These are phyloP conservation scores for Xylariaceae sp. DNA, from an alignment of 2,329 filamentous ascomycete species.

Conservation along the genomic window DNA sequence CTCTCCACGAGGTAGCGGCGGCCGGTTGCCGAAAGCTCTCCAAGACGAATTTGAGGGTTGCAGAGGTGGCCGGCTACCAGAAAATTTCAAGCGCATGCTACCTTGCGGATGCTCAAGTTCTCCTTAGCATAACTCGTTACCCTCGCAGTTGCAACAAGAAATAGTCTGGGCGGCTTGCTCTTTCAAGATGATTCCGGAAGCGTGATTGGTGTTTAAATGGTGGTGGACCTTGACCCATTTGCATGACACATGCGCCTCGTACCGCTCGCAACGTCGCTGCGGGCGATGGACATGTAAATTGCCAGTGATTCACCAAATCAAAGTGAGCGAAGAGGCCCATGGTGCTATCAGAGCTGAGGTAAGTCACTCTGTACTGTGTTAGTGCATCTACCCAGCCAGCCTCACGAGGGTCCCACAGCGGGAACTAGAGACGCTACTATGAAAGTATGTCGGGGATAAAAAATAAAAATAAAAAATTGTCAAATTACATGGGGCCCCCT, in stretches of 20 bases:
- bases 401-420: slow-evolving; percentile 31
- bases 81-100: slow-evolving; percentile 9
- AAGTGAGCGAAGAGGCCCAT: slow-evolving; percentile 11
- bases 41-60: not conserved
- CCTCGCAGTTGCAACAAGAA: slow-evolving; percentile 23
- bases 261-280: slow-evolving; percentile 3
- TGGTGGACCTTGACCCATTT: slow-evolving; percentile 21
- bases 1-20: slow-evolving; percentile 19
- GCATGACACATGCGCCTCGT: slow-evolving; percentile 23
- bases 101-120: slow-evolving; percentile 23
- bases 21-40: not conserved
- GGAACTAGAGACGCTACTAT: slow-evolving; percentile 28
- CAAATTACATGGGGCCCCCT: slow-evolving; percentile 6
- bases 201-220: slow-evolving; percentile 15
- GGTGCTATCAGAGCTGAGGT: not conserved
- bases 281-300: slow-evolving; percentile 22
- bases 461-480: not conserved
- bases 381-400: slow-evolving; percentile 24
- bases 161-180: no score
- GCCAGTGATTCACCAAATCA: slow-evolving; percentile 23
- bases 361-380: slow-evolving; percentile 3
- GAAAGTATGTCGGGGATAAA: slow-evolving; percentile 8
- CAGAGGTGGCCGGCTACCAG: not conserved
- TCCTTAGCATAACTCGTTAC: slow-evolving; percentile 29
- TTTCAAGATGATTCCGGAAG: slow-evolving; percentile 22